Percentiles rank a stretch among this genome's conserved stretches.
Evolutionary conservation across 176 grass and related monocot species (phyloP).

Genomic region (Eragrostis curvula): DNA sequence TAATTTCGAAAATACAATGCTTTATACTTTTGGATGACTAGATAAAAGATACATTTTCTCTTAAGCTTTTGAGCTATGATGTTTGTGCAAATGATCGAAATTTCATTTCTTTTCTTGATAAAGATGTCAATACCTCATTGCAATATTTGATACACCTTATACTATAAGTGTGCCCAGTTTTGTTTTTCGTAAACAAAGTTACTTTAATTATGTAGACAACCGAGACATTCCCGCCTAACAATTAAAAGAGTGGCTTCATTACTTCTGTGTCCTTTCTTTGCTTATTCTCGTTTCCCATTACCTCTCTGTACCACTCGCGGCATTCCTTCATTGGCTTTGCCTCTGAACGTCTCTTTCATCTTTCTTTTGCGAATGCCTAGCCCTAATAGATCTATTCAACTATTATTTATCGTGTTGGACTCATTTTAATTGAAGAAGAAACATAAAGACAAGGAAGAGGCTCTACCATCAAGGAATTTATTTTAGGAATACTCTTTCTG

Average conservation of each 20-base stretch:
- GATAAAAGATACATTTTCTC: constrained; percentile 6
- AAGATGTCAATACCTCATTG: not conserved
- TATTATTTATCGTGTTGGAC: not conserved
- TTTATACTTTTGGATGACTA: not conserved
- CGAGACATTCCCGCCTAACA: not conserved
- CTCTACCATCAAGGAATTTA: constrained; percentile 23
- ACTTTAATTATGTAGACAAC: constrained; percentile 14
- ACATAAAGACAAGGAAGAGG: constrained; percentile 2
- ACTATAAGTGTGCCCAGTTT: not conserved
- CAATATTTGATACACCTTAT: constrained; percentile 11
- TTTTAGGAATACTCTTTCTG: not conserved
- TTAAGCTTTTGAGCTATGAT: not conserved
- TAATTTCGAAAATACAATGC: not conserved
- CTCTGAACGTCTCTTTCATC: not conserved
- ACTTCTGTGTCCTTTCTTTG: not conserved
- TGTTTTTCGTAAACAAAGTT: constrained; percentile 6
- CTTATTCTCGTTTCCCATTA: not conserved
- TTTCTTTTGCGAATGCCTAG: not conserved
- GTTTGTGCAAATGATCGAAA: constrained; percentile 10
- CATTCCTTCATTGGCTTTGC: not conserved
- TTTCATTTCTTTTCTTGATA: not conserved
- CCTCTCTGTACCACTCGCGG: not conserved
- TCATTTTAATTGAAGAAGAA: constrained; percentile 12
- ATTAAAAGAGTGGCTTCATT: not conserved
- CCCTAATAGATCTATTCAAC: not conserved